phyloP scores from a whole-genome alignment of 225 moss, liverwort and hornwort species.

The Straminergon stramineum region DNA sequence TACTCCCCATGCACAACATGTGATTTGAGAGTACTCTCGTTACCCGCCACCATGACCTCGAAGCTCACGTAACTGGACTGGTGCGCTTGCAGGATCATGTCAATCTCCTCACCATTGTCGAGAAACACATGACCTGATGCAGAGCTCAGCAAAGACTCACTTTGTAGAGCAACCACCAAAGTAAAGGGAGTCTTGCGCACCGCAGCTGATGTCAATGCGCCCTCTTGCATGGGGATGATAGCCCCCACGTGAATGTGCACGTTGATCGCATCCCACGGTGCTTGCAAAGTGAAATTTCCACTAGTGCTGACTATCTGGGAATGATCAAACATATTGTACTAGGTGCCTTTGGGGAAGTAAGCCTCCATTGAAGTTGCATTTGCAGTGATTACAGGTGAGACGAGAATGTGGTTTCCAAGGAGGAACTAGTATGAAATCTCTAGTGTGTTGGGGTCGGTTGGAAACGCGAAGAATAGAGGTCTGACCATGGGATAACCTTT shows the following conservation, averaged over 20 bases:
- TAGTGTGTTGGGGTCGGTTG: constrained; percentile 2
- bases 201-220: constrained; percentile 20
- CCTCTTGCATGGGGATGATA: constrained; percentile 39
- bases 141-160: background rate
- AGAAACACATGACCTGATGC: constrained; percentile 57
- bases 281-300: constrained; percentile 2
- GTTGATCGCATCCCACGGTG: constrained; percentile 33
- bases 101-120: constrained; percentile 60
- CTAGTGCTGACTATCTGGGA: constrained; percentile 21
- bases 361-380: constrained; percentile 26
- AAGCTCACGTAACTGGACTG: constrained; percentile 45
- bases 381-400: constrained; percentile 26
- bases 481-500: constrained; percentile 57
- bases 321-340: constrained; percentile 36
- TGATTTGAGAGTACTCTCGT: constrained; percentile 9
- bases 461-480: constrained; percentile 42
- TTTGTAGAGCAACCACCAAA: constrained; percentile 17
- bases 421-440: constrained; percentile 34
- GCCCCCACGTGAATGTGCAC: constrained; percentile 30
- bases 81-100: constrained; percentile 30
- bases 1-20: constrained; percentile 33
- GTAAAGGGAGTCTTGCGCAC: constrained; percentile 34
- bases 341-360: constrained; percentile 36
- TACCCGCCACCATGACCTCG: background rate
- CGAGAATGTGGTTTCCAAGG: constrained; percentile 21